Conservation (phyloP, 345 rosid species). For the Bretschneidera sinensis region DNA sequence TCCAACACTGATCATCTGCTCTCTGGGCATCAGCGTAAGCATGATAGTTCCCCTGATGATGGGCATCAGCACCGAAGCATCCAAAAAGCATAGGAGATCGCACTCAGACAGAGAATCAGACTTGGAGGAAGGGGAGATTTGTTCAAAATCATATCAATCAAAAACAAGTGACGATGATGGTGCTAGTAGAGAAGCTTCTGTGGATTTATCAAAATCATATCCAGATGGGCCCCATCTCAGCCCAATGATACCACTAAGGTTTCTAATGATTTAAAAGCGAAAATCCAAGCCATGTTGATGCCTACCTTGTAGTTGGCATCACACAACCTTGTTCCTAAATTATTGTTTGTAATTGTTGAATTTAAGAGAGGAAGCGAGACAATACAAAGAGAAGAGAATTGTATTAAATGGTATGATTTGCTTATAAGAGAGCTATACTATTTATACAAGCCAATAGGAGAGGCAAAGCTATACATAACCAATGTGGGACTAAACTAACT, state of each 20-base stretch:
- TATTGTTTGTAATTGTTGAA: constrained; percentile 6
- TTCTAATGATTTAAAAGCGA: constrained; percentile 79
- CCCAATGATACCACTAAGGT: constrained; percentile 41
- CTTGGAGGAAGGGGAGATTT: constrained; percentile 61
- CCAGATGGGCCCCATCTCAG: constrained; percentile 24
- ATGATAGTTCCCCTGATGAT: constrained; percentile 26
- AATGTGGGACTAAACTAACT: too few species aligned
- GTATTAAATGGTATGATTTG: too few species aligned
- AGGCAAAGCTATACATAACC: too few species aligned
- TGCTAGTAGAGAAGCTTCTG: constrained; percentile 41
- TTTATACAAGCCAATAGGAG: too few species aligned
- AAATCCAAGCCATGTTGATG: constrained; percentile 93
- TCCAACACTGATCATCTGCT: constrained; percentile 37
- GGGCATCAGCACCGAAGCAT: constrained; percentile 31
- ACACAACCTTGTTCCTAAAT: not conserved
- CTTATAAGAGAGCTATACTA: too few species aligned
- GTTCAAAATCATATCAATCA: constrained; percentile 48
- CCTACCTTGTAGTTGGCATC: constrained; percentile 49
- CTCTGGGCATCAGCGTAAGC: constrained; percentile 23
- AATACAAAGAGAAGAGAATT: too few species aligned
- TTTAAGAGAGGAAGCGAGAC: too few species aligned
- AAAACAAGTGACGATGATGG: constrained; percentile 33
- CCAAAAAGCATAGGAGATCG: constrained; percentile 29
- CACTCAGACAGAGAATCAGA: constrained; percentile 29
- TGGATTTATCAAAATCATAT: constrained; percentile 20